These are phyloP conservation scores for Yamadazyma conglobata DNA, from an alignment of 1,139 yeast species.

Conservation along the genomic window DNA sequence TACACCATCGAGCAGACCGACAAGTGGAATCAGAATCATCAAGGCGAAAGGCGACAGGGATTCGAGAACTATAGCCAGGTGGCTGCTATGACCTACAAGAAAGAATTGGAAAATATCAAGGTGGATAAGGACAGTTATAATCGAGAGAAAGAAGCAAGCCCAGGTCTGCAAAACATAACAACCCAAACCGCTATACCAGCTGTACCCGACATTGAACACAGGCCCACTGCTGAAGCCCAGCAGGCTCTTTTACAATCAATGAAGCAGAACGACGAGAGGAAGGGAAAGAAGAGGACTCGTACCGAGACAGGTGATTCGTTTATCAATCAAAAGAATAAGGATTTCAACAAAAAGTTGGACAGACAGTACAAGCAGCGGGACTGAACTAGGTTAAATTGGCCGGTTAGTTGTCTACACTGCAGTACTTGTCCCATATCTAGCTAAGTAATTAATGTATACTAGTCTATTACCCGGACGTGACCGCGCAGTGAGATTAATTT, in stretches of 20 bases:
- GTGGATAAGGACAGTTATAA: constrained; percentile 45
- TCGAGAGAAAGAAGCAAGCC: constrained; percentile 27
- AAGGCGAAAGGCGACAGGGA: constrained; percentile 14
- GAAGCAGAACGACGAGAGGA: constrained; percentile 29
- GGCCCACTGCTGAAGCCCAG: constrained; percentile 7
- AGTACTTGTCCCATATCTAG: background rate
- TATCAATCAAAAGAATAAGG: constrained; percentile 75
- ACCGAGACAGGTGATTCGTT: constrained; percentile 28
- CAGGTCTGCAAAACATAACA: no score
- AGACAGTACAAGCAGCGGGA: constrained; percentile 41
- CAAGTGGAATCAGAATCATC: constrained; percentile 51
- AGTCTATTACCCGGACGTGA: constrained; percentile 2
- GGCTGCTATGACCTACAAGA: constrained; percentile 54
- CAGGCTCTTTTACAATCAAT: constrained; percentile 9
- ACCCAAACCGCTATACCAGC: no score
- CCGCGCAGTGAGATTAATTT: constrained; percentile 1
- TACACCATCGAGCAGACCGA: constrained; percentile 71
- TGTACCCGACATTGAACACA: constrained; percentile 10
- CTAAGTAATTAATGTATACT: background rate
- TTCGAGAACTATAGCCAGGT: constrained; percentile 43
- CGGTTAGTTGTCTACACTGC: no score
- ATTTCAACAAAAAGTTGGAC: constrained; percentile 70
- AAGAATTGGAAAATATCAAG: constrained; percentile 36
- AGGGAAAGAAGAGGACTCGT: constrained; percentile 18
- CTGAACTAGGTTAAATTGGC: no score